Conservation (phyloP, 2,329 filamentous ascomycete genomes). For the Colletotrichum liaoningense region DNA sequence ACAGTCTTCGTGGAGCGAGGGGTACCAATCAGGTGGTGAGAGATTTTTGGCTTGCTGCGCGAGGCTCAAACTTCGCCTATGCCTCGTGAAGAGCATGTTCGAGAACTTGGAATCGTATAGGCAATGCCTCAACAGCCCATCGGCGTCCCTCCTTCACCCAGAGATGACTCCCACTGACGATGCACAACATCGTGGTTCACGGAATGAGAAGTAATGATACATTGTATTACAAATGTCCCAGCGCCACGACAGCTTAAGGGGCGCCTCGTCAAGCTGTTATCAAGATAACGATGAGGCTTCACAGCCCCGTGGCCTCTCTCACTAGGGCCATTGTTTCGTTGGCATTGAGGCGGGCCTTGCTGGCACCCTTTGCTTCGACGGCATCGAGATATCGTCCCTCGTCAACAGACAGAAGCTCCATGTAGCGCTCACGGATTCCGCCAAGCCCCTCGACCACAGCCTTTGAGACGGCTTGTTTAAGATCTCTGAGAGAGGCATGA, state of each 20-base stretch:
- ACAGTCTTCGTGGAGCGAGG: slow-evolving; percentile 71
- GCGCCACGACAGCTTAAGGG: not conserved
- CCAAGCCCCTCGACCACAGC: slow-evolving; percentile 64
- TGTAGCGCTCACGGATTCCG: slow-evolving; percentile 68
- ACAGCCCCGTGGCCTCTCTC: slow-evolving; percentile 62
- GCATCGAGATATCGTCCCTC: slow-evolving; percentile 65
- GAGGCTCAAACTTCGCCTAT: slow-evolving; percentile 71
- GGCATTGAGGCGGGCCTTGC: slow-evolving; percentile 72
- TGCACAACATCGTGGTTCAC: not conserved
- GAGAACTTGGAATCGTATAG: not conserved
- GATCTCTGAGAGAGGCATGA: slow-evolving; percentile 48
- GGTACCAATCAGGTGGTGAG: slow-evolving; percentile 75
- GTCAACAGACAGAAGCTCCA: slow-evolving; percentile 58
- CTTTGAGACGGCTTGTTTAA: slow-evolving; percentile 68
- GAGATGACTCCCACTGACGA: not conserved
- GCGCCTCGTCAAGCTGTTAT: not conserved
- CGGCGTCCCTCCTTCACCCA: not conserved
- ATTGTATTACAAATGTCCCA: not conserved
- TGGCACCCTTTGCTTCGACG: slow-evolving; percentile 68
- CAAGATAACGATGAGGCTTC: not conserved
- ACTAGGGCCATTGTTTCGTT: slow-evolving; percentile 66
- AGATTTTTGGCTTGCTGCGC: slow-evolving; percentile 79
- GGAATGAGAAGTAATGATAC: not conserved
- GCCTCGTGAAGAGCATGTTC: slow-evolving; percentile 55
- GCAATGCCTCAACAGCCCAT: not conserved